phyloP scores from a whole-genome alignment of 1,284 basidiomycete species.

The Malassezia globosa region DNA sequence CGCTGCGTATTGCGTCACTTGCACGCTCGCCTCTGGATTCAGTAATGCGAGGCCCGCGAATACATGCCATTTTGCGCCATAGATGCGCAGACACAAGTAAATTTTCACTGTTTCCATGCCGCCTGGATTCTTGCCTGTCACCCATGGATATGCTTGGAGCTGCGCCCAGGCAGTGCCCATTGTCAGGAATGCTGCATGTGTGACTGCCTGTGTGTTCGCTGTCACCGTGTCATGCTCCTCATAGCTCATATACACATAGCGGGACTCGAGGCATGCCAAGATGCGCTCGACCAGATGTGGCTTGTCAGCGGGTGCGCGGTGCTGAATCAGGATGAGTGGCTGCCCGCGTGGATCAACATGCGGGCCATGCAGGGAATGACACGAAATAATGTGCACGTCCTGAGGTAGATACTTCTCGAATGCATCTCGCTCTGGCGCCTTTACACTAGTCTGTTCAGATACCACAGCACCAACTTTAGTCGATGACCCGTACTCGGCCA shows the following conservation, averaged over 20 bases:
- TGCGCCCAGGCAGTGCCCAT: conserved; percentile 95
- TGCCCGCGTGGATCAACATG: conserved; percentile 81
- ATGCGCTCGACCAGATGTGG: conserved; percentile 71
- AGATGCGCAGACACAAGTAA: conserved; percentile 80
- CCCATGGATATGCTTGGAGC: conserved; percentile 78
- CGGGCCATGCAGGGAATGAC: conserved; percentile 93
- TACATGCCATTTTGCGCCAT: conserved; percentile 95
- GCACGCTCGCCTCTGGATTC: conserved; percentile 77
- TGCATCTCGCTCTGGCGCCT: conserved; percentile 79
- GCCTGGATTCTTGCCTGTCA: conserved; percentile 79
- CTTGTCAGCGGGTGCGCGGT: conserved; percentile 66
- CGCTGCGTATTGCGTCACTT: conserved; percentile 75
- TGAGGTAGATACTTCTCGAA: conserved; percentile 78
- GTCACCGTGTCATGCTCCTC: conserved; percentile 93
- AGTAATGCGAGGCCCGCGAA: conserved; percentile 94
- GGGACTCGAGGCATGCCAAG: conserved; percentile 64
- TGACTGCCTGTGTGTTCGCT: conserved; percentile 95
- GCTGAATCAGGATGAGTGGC: conserved; percentile 79
- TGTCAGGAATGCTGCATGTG: conserved; percentile 93
- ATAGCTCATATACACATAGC: conserved; percentile 84
- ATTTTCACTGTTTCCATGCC: conserved; percentile 98
- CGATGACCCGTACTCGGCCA: conserved; percentile 78
- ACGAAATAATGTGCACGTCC: conserved; percentile 79
- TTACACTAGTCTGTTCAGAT: conserved; percentile 89
- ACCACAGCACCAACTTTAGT: conserved; percentile 87